These are phyloP conservation scores for Scheffersomyces illinoinensis DNA, from an alignment of 1,139 yeast species.

Conservation along the genomic window DNA sequence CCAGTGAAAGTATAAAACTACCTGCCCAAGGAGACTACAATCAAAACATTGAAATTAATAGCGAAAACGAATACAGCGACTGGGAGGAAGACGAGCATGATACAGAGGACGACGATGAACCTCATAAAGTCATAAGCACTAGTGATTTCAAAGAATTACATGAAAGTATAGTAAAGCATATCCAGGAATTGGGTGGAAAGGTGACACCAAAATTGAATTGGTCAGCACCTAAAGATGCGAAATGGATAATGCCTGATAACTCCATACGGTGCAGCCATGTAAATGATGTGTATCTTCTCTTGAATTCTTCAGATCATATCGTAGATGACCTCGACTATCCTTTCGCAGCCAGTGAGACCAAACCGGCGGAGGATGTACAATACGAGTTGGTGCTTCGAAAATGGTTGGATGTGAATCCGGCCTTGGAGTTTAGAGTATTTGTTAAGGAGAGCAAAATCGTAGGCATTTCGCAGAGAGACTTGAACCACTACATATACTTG, in stretches of 20 bases:
- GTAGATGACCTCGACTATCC: constrained; percentile 81
- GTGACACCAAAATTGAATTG: constrained; percentile 91
- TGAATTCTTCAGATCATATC: constrained; percentile 86
- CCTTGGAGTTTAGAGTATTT: constrained; percentile 86
- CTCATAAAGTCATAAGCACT: constrained; percentile 38
- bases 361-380: constrained; percentile 16
- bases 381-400: constrained; percentile 74
- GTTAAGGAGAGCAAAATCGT: constrained; percentile 61
- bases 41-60: constrained; percentile 35
- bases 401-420: constrained; percentile 84
- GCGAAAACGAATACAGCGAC: constrained; percentile 70
- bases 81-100: constrained; percentile 54
- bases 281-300: constrained; percentile 72
- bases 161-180: constrained; percentile 38
- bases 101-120: constrained; percentile 25
- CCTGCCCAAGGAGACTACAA: constrained; percentile 48
- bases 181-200: constrained; percentile 50
- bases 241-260: constrained; percentile 84
- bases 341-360: constrained; percentile 30
- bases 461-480: constrained; percentile 83
- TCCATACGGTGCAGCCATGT: constrained; percentile 68
- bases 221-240: constrained; percentile 95
- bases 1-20: constrained; percentile 73
- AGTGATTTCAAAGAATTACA: constrained; percentile 61
- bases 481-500: constrained; percentile 76